These are phyloP conservation scores for Fusarium sp. DNA, from an alignment of 2,329 filamentous ascomycete species.

Conservation along the genomic window DNA sequence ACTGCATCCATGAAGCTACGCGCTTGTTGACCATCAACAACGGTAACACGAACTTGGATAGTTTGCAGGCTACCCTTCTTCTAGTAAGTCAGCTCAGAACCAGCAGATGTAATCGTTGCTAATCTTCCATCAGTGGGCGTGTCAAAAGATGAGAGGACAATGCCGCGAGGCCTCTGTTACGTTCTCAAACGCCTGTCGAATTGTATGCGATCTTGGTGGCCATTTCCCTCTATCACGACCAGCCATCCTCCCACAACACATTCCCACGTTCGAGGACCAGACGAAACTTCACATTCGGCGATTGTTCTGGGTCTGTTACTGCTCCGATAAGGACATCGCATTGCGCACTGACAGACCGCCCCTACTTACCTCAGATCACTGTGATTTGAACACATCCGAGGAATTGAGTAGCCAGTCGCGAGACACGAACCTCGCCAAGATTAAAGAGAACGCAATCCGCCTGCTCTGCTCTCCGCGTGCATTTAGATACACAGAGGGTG, in stretches of 20 bases:
- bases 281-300: slow-evolving; percentile 8
- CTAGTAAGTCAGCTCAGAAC: background rate
- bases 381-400: slow-evolving; percentile 26
- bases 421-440: slow-evolving; percentile 31
- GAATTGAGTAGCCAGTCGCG: slow-evolving; percentile 15
- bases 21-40: slow-evolving; percentile 11
- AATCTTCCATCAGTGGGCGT: slow-evolving; percentile 2
- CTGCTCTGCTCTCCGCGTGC: slow-evolving; percentile 26
- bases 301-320: slow-evolving; percentile 32
- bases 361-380: slow-evolving; percentile 22
- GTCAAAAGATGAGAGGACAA: slow-evolving; percentile 22
- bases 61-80: slow-evolving; percentile 28
- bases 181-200: slow-evolving; percentile 25
- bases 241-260: slow-evolving; percentile 24
- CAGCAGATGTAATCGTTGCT: background rate
- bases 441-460: slow-evolving; percentile 32
- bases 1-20: slow-evolving; percentile 20
- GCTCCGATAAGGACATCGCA: slow-evolving; percentile 22
- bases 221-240: slow-evolving; percentile 22
- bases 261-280: slow-evolving; percentile 23
- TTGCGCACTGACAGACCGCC: slow-evolving; percentile 18
- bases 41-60: slow-evolving; percentile 25
- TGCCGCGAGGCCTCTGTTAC: slow-evolving; percentile 28
- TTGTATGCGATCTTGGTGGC: slow-evolving; percentile 32
- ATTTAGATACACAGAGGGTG: slow-evolving; percentile 39